Evolutionary conservation across 495 filamentous ascomycete genomes (phyloP), one percentile per base, ranked within the genome.

Genomic region (Penicillium maclennaniae): DNA sequence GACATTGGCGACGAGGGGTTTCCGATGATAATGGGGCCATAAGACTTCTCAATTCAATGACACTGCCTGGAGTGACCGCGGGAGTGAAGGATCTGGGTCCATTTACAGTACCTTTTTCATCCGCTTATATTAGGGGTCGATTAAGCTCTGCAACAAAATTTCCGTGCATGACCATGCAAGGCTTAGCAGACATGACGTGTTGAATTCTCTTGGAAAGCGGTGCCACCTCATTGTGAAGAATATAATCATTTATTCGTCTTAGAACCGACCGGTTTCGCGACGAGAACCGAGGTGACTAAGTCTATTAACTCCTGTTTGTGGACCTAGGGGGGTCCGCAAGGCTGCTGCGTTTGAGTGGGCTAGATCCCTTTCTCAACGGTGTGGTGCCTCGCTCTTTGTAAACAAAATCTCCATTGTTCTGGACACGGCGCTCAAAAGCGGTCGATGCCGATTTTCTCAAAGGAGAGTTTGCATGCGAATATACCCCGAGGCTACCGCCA

Each of bases 401-500:
- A 40, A 69, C 66, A 25, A 70, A 71, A 20, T 73, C 70, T 0
- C 67, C 66, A 14, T 59, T 68, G 44, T 57, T 68, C 47, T 72
- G 66, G 16, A 71, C 51, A 20, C 71, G 61, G 20, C 68, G 70
- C 2, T 71, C 69, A 43, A 79, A 69, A n/a, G 72, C 67, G 15
- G 73, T 68, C 12, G 78, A 75, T 17, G 70, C 66, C 17, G 75
- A 74, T 43, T 92, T 92, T 53, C 87, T 83, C 25, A 95, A 71
- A 12, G 90, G 90, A 10, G 88, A 92, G 47, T 87, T 86, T n/a
- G 85, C 81, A 65, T 95, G 88, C 1, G 82, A 83, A 70, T 82
- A 92, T 6, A 92, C 76, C 7, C 90, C 90, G 26, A 95, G 73
- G 64, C 82, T 92, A 14, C 91, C 91, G 39, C 91, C 91, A 60